Evolutionary conservation across 139 green algal species (phyloP), one percentile per base, ranked within the genome.

Genomic region (Ostreobium quekettii): DNA sequence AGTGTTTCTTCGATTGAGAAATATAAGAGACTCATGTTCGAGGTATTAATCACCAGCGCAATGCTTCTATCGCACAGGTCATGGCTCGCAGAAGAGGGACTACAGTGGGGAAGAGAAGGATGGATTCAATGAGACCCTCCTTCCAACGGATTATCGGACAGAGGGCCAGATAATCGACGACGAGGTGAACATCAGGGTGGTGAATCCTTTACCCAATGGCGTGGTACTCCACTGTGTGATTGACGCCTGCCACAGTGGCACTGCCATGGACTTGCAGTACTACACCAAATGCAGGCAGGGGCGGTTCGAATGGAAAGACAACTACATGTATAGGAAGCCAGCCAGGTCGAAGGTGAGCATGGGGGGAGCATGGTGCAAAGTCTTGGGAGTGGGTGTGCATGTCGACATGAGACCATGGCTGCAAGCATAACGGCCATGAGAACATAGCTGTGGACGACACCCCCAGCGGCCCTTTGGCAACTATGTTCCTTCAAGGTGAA

Each of bases 191-290:
- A 38, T 36, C 8, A 30, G 71, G 36, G 61, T 93, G 48, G 73
- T 86, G 53, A 77, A 75, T 38, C 74, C 76, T 61, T 61, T 80
- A 15, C 53, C 32, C 22, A 53, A 33, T 15, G 77, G 79, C 5
- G 85, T 89, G 29, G 79, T 76, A 22, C 81, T 94, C 73, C 87
- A 94, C 64, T 76, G 73, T 3, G 72, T 94, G 60, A 81, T 94
- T 22, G 87, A 94, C 60, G 87, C 87, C 7, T 95, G 89, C 76
- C 89, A 94, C 79, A 75, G 61, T 38, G 82, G 82, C 57, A 88
- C 82, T 1, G 76, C 64, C 28, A 66, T 91, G 68, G 89, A 95
- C 70, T 76, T 95, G 71, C 70, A 80, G 1, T 93, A 80, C 77
- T 46, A 71, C 4, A 78, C 78, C 24, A 78, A 86, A 48, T 46